Evolutionary conservation across 352 stramenopile species (phyloP).

Genomic region (Phytophthora colocasiae): DNA sequence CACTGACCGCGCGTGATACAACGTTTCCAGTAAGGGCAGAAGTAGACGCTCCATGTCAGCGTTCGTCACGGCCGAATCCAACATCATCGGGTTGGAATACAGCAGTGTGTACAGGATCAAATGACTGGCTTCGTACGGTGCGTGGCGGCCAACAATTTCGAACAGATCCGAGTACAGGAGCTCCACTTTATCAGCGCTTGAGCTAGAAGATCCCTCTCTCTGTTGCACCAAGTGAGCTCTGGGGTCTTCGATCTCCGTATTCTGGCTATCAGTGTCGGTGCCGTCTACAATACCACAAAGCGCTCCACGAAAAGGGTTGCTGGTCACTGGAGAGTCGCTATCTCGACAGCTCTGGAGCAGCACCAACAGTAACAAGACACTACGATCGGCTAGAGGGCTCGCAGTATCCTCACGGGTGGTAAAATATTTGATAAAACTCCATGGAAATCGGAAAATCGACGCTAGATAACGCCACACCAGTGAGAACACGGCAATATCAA

Average conservation of each 20-base stretch:
- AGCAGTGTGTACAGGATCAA: conserved; percentile 80
- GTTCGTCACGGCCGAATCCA: conserved; percentile 51
- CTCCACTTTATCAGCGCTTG: conserved; percentile 30
- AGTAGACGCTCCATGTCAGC: conserved; percentile 58
- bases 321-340: conserved; percentile 38
- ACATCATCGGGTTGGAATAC: conserved; percentile 68
- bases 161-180: conserved; percentile 67
- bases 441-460: conserved; percentile 70
- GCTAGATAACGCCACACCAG: conserved; percentile 28
- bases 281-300: conserved; percentile 48
- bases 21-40: conserved; percentile 72
- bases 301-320: conserved; percentile 74
- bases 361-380: conserved; percentile 68
- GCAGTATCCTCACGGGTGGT: conserved; percentile 55
- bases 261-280: conserved; percentile 36
- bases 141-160: conserved; percentile 53
- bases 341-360: conserved; percentile 78
- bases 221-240: conserved; percentile 28
- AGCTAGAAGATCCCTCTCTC: conserved; percentile 3
- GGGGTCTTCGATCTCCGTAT: conserved; percentile 38
- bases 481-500: background rate
- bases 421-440: conserved; percentile 77
- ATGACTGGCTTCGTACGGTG: conserved; percentile 70
- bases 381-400: conserved; percentile 73
- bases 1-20: conserved; percentile 72